Percentiles rank a stretch among this genome's conserved stretches.
phyloP scores from a whole-genome alignment of 192 early-diverging fungal genomes.

The Entomortierella parvispora region DNA sequence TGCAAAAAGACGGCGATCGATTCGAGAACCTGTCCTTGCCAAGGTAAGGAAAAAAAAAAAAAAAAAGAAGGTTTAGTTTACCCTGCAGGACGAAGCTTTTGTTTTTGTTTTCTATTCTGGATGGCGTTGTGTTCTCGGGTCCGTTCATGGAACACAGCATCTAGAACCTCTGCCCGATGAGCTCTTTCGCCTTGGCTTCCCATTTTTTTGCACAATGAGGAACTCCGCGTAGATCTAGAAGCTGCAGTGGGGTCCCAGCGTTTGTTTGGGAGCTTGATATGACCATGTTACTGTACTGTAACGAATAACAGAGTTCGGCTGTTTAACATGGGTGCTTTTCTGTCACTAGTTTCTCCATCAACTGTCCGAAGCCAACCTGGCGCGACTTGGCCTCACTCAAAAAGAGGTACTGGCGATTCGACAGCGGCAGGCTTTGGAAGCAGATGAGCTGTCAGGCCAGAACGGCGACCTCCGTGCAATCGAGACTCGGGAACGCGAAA shows the following conservation, averaged over 20 bases:
- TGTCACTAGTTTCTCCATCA: constrained; percentile 21
- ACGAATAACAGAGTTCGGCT: too few relatives aligned
- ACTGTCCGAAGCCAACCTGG: constrained; percentile 34
- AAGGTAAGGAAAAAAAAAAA: constrained; percentile 30
- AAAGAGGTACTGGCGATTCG: constrained; percentile 13
- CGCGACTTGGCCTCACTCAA: constrained; percentile 3
- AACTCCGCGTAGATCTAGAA: too few relatives aligned
- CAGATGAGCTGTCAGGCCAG: constrained; percentile 15
- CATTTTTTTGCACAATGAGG: too few relatives aligned
- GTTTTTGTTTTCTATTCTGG: neutral
- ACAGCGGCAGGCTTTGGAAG: constrained; percentile 13
- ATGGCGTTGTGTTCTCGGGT: too few relatives aligned
- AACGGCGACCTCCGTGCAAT: constrained; percentile 17
- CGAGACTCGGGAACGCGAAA: constrained; percentile 28
- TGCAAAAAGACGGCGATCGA: constrained; percentile 34
- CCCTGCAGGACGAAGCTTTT: neutral
- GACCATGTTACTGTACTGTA: too few relatives aligned
- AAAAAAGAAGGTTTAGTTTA: neutral
- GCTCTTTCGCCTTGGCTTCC: too few relatives aligned
- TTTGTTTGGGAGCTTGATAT: too few relatives aligned
- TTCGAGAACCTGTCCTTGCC: constrained; percentile 39
- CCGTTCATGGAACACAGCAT: too few relatives aligned
- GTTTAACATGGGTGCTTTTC: neutral
- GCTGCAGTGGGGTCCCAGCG: too few relatives aligned
- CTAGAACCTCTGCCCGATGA: too few relatives aligned